phyloP scores from a whole-genome alignment of 805 yeast genomes.

The Teunomyces cretensis region DNA sequence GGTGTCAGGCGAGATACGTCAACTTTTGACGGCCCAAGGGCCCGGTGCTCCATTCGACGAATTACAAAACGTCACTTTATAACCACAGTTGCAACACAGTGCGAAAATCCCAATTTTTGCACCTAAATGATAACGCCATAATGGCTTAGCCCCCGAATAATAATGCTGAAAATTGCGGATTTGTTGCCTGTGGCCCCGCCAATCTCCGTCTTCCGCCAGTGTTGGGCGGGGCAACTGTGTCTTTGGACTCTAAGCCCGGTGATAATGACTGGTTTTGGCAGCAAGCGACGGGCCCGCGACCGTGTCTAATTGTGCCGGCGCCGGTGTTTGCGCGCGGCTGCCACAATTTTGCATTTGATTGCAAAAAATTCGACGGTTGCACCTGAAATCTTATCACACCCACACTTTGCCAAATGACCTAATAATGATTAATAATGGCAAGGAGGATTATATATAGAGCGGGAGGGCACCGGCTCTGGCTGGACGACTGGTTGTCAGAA shows the following conservation, averaged over 20 bases:
- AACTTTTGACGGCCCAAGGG: background rate
- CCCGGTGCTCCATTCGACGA: background rate
- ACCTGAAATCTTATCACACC: background rate
- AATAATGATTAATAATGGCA: background rate
- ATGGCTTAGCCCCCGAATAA: background rate
- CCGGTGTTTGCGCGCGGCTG: background rate
- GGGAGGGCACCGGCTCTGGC: no score
- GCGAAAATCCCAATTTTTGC: no score
- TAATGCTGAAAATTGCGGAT: no score
- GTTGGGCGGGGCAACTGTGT: no score
- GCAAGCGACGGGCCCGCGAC: no score
- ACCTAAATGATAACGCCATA: no score
- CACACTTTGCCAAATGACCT: background rate
- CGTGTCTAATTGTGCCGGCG: no score
- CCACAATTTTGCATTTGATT: background rate
- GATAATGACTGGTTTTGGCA: no score
- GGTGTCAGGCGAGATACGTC: background rate
- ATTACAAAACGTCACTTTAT: background rate
- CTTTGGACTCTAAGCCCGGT: no score
- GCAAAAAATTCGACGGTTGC: constrained; percentile 1
- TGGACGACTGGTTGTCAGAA: no score
- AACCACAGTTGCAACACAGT: constrained; percentile 3
- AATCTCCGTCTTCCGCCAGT: no score
- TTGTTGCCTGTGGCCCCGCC: no score
- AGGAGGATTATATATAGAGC: background rate